A percentile compares a stretch with the other conserved stretches of the same genome.
phyloP scores from a whole-genome alignment of 2,329 filamentous ascomycete species.

The Aspergillus tubingensis region DNA sequence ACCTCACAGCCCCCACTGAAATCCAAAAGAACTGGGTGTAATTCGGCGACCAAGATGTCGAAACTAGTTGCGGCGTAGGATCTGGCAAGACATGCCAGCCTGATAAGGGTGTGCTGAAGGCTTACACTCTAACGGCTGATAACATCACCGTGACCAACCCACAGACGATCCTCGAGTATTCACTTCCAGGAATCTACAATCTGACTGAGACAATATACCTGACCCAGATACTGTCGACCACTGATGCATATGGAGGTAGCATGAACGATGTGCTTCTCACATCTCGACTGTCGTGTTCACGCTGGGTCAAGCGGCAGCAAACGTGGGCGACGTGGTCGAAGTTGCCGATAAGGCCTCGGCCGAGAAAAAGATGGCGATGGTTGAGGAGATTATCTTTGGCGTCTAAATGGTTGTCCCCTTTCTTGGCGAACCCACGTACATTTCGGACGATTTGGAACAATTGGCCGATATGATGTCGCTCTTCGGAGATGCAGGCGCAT shows the following conservation, averaged over 20 bases:
- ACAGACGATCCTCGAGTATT: conserved; percentile 1
- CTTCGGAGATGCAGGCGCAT: not conserved
- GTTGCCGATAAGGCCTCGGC: not conserved
- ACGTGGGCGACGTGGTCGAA: not conserved
- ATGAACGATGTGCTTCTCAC: not conserved
- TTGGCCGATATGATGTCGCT: conserved; percentile 8
- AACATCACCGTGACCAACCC: conserved; percentile 1
- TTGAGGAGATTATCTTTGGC: conserved; percentile 5
- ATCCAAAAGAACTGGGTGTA: not conserved
- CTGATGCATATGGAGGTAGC: not conserved
- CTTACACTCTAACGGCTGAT: not conserved
- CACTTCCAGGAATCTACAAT: not conserved
- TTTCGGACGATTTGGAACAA: not conserved
- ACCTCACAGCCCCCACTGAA: not conserved
- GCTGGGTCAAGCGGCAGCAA: not conserved
- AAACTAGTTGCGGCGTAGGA: not conserved
- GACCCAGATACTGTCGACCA: not conserved
- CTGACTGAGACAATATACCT: not conserved
- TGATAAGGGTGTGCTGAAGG: not conserved
- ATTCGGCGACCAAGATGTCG: conserved; percentile 2
- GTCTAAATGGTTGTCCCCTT: not conserved
- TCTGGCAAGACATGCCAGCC: conserved; percentile 4
- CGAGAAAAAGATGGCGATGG: conserved; percentile 1
- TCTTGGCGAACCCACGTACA: not conserved
- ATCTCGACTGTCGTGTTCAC: conserved; percentile 5